phyloP scores from a whole-genome alignment of 192 early-diverging fungal genomes.

The Backusella macrospora region DNA sequence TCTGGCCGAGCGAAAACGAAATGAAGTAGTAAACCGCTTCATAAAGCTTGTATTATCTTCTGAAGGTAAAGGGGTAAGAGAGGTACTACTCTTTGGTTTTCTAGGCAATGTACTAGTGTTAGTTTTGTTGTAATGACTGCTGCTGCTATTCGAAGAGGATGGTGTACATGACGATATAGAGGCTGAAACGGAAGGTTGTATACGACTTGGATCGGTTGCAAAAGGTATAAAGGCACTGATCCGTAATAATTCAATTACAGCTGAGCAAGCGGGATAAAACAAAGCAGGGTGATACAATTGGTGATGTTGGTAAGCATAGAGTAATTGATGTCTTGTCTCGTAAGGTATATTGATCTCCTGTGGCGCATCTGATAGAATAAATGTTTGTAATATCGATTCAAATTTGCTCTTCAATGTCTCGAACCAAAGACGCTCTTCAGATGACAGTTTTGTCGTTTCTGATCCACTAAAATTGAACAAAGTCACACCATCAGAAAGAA shows the following conservation, averaged over 20 bases:
- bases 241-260: constrained; percentile 42
- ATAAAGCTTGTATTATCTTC: neutral
- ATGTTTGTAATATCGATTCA: constrained; percentile 33
- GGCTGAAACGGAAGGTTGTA: neutral
- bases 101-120: neutral
- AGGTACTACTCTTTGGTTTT: neutral
- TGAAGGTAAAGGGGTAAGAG: neutral
- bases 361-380: constrained; percentile 32
- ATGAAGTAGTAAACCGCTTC: neutral
- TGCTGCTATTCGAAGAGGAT: neutral
- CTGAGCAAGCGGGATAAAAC: constrained; percentile 22
- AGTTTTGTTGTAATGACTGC: neutral
- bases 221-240: constrained; percentile 29
- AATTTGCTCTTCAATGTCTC: constrained; percentile 32
- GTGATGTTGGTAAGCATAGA: constrained; percentile 24
- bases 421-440: constrained; percentile 26
- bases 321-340: constrained; percentile 29
- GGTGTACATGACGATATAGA: neutral
- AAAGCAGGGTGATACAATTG: constrained; percentile 39
- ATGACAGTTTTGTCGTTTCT: neutral
- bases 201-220: constrained; percentile 15
- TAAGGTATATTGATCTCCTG: constrained; percentile 45
- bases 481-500: neutral
- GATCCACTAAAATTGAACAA: neutral
- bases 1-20: constrained; percentile 1